A percentile compares a stretch with the other conserved stretches of the same genome.
phyloP scores from a whole-genome alignment of 2,329 filamentous ascomycete genomes.

The Amesomyces nigricolor region DNA sequence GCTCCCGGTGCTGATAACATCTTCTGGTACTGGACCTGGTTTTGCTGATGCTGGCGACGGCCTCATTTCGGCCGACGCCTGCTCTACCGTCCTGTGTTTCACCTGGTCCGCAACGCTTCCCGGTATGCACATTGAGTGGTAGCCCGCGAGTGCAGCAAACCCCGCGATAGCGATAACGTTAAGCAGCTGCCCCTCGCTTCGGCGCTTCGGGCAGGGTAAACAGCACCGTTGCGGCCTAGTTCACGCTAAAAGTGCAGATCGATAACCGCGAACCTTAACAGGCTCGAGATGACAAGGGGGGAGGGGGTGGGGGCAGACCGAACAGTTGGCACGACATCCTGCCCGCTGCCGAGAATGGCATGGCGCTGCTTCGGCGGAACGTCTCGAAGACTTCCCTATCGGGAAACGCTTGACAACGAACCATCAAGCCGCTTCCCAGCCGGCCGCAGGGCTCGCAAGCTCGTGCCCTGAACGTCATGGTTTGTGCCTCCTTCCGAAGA shows the following conservation, averaged over 20 bases:
- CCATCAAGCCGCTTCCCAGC: slow-evolving; percentile 3
- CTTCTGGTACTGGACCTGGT: slow-evolving; percentile 17
- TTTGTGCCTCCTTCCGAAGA: not conserved
- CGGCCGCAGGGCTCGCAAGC: not conserved
- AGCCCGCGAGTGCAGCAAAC: not conserved
- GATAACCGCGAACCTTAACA: slow-evolving; percentile 5
- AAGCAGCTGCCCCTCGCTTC: not conserved
- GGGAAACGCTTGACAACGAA: slow-evolving; percentile 15
- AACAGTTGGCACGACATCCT: slow-evolving; percentile 2
- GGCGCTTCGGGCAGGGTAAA: not conserved
- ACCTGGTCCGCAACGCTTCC: not conserved
- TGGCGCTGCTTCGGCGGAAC: slow-evolving; percentile 20
- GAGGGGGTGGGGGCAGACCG: not conserved
- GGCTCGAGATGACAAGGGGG: not conserved
- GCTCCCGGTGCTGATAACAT: not conserved
- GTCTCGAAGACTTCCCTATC: slow-evolving; percentile 25
- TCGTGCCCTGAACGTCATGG: not conserved
- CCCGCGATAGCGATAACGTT: not conserved
- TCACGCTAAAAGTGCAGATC: not conserved
- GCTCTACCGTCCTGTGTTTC: slow-evolving; percentile 2
- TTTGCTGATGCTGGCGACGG: slow-evolving; percentile 16
- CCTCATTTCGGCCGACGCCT: slow-evolving; percentile 23
- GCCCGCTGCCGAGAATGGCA: not conserved
- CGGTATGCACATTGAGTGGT: not conserved
- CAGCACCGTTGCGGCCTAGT: not conserved